Conservation (phyloP, 2,329 filamentous ascomycete species). For the Aspergillus vadensis region DNA sequence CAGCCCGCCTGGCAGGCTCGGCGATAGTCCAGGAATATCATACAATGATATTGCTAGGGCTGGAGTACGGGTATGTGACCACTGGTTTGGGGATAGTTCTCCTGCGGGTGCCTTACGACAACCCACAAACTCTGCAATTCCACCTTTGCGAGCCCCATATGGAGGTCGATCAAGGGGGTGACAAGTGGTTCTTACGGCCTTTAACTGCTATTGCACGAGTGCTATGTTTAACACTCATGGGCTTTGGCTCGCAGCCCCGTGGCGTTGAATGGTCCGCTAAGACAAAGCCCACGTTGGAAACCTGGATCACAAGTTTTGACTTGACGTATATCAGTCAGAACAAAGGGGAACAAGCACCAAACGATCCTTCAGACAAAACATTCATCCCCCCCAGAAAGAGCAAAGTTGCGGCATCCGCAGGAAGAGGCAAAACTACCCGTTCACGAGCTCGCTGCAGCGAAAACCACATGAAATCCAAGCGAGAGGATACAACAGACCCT, state of each 20-base stretch:
- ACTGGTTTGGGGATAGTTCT: constrained; percentile 25
- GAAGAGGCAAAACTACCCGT: no score
- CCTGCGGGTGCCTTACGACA: constrained; percentile 23
- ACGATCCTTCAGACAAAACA: no score
- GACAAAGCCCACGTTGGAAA: constrained; percentile 20
- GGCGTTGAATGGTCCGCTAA: no score
- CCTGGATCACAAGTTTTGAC: constrained; percentile 27
- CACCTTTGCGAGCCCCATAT: constrained; percentile 26
- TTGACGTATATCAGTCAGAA: no score
- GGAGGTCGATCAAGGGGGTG: constrained; percentile 17
- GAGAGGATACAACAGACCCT: not conserved
- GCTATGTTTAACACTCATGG: constrained; percentile 29
- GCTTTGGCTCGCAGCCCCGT: constrained; percentile 18
- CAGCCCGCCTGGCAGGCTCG: constrained; percentile 21
- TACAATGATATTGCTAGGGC: constrained; percentile 31
- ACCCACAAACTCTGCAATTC: constrained; percentile 28
- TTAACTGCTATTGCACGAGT: constrained; percentile 21
- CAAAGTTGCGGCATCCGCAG: no score
- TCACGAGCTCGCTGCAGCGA: no score
- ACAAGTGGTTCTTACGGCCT: constrained; percentile 13
- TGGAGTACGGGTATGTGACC: constrained; percentile 29
- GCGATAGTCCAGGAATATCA: constrained; percentile 31
- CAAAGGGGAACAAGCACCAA: no score
- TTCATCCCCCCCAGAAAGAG: no score
- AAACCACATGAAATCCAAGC: no score